Conservation (phyloP, 371 early-diverging fungal species). For the Apophysomyces trapeziformis region DNA sequence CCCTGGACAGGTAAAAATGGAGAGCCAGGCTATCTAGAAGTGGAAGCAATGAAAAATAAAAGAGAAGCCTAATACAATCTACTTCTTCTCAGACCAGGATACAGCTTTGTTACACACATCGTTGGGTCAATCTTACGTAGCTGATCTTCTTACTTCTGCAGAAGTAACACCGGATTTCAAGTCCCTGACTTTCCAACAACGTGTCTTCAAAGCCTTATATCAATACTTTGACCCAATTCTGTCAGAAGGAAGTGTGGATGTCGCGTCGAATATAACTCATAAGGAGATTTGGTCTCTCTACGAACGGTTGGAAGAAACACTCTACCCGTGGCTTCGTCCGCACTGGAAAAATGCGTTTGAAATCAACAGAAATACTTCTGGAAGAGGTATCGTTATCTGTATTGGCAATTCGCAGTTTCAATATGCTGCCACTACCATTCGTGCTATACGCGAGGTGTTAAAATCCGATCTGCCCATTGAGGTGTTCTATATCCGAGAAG, state of each 20-base stretch:
- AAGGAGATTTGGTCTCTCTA: constrained; percentile 28
- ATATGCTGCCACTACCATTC: constrained; percentile 30
- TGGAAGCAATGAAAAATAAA: no score
- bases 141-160: constrained; percentile 23
- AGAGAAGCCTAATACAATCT: neutral
- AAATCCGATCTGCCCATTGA: constrained; percentile 66
- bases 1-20: constrained; percentile 29
- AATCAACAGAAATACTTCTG: constrained; percentile 25
- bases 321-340: constrained; percentile 37
- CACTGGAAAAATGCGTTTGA: constrained; percentile 32
- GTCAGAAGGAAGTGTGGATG: constrained; percentile 29
- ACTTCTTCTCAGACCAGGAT: constrained; percentile 15
- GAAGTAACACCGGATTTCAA: constrained; percentile 36
- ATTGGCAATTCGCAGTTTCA: constrained; percentile 36
- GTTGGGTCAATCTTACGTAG: constrained; percentile 17
- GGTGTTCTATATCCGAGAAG: constrained; percentile 61
- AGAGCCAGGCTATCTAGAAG: no score
- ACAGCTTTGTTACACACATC: constrained; percentile 15
- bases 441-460: constrained; percentile 43
- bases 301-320: constrained; percentile 17
- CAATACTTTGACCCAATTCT: constrained; percentile 37
- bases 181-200: constrained; percentile 33
- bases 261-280: constrained; percentile 14
- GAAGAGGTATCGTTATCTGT: constrained; percentile 35
- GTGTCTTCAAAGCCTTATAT: constrained; percentile 42